phyloP scores from a whole-genome alignment of 768 basidiomycete species.

The Boletus barrowsii region DNA sequence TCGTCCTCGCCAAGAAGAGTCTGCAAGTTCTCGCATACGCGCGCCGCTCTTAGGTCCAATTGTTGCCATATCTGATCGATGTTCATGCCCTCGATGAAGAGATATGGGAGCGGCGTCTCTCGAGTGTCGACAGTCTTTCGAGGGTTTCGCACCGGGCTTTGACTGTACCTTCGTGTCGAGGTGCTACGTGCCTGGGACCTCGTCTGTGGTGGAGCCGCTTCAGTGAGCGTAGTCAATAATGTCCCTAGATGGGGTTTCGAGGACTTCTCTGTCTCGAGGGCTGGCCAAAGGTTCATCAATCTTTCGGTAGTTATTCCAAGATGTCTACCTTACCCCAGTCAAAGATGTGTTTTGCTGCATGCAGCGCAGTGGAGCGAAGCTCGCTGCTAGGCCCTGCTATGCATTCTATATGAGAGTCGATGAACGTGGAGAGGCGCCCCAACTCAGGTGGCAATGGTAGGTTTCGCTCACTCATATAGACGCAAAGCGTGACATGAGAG shows the following conservation, averaged over 20 bases:
- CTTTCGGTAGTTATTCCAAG: constrained; percentile 1
- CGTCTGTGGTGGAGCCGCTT: constrained; percentile 70
- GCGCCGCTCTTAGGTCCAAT: constrained; percentile 74
- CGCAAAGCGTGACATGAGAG: neutral
- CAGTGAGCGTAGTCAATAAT: constrained; percentile 64
- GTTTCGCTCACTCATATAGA: constrained; percentile 18
- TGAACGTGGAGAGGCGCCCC: constrained; percentile 46
- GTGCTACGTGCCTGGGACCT: constrained; percentile 56
- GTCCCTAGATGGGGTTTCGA: constrained; percentile 63
- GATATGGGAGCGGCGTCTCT: constrained; percentile 69
- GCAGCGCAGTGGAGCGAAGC: constrained; percentile 55
- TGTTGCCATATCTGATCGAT: constrained; percentile 93
- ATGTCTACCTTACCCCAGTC: constrained; percentile 57
- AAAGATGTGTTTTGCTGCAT: constrained; percentile 72
- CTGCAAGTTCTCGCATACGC: constrained; percentile 67
- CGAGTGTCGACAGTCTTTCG: constrained; percentile 36
- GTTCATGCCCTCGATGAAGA: constrained; percentile 78
- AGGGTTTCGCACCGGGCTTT: constrained; percentile 33
- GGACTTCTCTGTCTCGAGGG: constrained; percentile 61
- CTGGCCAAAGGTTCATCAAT: constrained; percentile 33
- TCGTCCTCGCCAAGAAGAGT: constrained; percentile 56
- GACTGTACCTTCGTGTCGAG: constrained; percentile 41
- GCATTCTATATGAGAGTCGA: constrained; percentile 53
- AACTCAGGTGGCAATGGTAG: constrained; percentile 41
- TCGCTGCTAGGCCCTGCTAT: constrained; percentile 54